phyloP scores from a whole-genome alignment of 805 yeast genomes.

The Myxozyma neotropica region DNA sequence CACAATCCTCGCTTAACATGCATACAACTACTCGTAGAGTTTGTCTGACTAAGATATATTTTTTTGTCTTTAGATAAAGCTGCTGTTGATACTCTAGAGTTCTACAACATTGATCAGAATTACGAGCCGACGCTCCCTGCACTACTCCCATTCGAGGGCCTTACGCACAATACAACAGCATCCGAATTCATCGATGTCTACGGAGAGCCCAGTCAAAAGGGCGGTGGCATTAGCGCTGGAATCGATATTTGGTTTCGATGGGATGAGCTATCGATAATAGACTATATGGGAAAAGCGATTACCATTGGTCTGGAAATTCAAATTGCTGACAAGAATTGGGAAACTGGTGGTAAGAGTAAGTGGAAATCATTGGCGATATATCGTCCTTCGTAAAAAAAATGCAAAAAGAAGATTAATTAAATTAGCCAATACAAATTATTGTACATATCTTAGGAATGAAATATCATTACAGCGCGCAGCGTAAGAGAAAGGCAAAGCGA shows the following conservation, averaged over 20 bases:
- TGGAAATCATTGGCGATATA: constrained; percentile 20
- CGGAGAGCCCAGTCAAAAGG: constrained; percentile 24
- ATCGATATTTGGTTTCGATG: constrained; percentile 29
- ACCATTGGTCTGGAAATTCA: constrained; percentile 16
- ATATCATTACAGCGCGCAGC: not conserved
- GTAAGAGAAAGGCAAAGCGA: no score
- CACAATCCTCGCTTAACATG: no score
- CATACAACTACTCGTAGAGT: no score
- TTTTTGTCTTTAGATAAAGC: no score
- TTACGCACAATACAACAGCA: constrained; percentile 7
- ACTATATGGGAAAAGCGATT: not conserved
- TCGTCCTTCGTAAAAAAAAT: not conserved
- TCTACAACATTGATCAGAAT: constrained; percentile 7
- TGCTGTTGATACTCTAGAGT: constrained; percentile 17
- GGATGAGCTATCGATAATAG: not conserved
- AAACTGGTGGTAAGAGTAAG: constrained; percentile 11
- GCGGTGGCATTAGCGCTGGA: constrained; percentile 19
- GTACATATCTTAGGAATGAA: not conserved
- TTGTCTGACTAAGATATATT: no score
- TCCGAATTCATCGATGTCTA: constrained; percentile 7
- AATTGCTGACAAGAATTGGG: constrained; percentile 20
- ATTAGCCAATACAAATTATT: not conserved
- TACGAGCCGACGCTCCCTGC: not conserved
- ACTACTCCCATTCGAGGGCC: constrained; percentile 12
- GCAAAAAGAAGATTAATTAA: not conserved